Percentiles rank a stretch among this genome's conserved stretches.
phyloP scores from a whole-genome alignment of 2,329 filamentous ascomycete species.

The Ophiostoma ulmi region DNA sequence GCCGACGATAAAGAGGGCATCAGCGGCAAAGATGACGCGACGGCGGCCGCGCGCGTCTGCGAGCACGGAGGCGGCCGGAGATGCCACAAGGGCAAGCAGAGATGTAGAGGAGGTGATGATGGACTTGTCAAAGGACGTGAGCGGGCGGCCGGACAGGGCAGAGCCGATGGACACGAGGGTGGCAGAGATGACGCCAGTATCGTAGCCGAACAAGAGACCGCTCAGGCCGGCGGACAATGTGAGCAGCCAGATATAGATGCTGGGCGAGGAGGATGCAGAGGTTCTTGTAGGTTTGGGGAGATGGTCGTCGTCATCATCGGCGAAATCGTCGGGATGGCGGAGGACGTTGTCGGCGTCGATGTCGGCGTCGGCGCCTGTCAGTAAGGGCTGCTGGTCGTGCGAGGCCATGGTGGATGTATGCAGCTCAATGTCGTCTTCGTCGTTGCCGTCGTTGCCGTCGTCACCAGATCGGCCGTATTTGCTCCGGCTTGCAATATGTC shows the following conservation, averaged over 20 bases:
- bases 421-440: conserved; percentile 21
- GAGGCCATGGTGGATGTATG: not conserved
- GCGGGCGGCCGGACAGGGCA: conserved; percentile 51
- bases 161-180: conserved; percentile 60
- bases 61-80: conserved; percentile 59
- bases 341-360: not conserved
- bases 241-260: conserved; percentile 55
- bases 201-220: conserved; percentile 64
- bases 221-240: conserved; percentile 62
- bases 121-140: conserved; percentile 62
- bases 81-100: conserved; percentile 59
- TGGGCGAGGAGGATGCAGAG: conserved; percentile 29
- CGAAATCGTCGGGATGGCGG: not conserved
- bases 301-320: not conserved
- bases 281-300: not conserved
- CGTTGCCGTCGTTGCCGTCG: not conserved
- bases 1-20: conserved; percentile 62
- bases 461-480: not conserved
- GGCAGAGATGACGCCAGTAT: conserved; percentile 64
- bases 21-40: conserved; percentile 58
- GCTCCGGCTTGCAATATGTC: conserved; percentile 2
- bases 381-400: conserved; percentile 8
- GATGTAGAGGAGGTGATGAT: conserved; percentile 66
- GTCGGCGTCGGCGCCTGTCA: not conserved
- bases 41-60: conserved; percentile 59